phyloP scores from a whole-genome alignment of 306 rosid genomes.

The Cicer arietinum region DNA sequence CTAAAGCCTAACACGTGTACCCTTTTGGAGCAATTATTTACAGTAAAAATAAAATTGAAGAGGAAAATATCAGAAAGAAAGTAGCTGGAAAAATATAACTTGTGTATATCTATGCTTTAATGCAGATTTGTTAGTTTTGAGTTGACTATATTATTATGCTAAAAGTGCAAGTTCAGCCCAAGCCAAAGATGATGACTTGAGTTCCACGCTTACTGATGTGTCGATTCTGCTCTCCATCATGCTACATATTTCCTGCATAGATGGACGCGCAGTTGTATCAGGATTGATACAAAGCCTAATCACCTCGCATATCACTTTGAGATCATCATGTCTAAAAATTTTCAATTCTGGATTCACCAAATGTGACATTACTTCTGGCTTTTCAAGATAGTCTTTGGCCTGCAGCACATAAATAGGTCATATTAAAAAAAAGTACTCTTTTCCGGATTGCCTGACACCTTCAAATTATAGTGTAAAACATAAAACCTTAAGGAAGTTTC shows the following conservation, averaged over 20 bases:
- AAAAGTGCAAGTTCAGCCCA: slow-evolving; percentile 98
- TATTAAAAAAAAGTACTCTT: not conserved
- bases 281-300: slow-evolving; percentile 73
- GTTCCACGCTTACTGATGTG: slow-evolving; percentile 74
- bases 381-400: slow-evolving; percentile 87
- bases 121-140: slow-evolving; percentile 66
- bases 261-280: slow-evolving; percentile 60
- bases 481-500: slow-evolving; percentile 42
- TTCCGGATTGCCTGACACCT: slow-evolving; percentile 9
- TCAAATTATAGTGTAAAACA: slow-evolving; percentile 20
- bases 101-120: slow-evolving; percentile 61
- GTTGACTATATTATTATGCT: slow-evolving; percentile 56
- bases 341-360: slow-evolving; percentile 89
- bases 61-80: not conserved
- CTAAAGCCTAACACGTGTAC: slow-evolving; percentile 48
- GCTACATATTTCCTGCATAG: slow-evolving; percentile 70
- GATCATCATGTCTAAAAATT: slow-evolving; percentile 74
- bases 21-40: slow-evolving; percentile 63
- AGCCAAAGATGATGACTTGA: slow-evolving; percentile 87
- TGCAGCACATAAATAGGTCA: slow-evolving; percentile 48
- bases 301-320: slow-evolving; percentile 80
- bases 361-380: slow-evolving; percentile 74
- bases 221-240: slow-evolving; percentile 86
- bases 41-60: slow-evolving; percentile 51
- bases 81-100: slow-evolving; percentile 42